These are phyloP conservation scores for Cyberlindnera mississippiensis DNA, from an alignment of 805 yeast genomes.

Conservation along the genomic window DNA sequence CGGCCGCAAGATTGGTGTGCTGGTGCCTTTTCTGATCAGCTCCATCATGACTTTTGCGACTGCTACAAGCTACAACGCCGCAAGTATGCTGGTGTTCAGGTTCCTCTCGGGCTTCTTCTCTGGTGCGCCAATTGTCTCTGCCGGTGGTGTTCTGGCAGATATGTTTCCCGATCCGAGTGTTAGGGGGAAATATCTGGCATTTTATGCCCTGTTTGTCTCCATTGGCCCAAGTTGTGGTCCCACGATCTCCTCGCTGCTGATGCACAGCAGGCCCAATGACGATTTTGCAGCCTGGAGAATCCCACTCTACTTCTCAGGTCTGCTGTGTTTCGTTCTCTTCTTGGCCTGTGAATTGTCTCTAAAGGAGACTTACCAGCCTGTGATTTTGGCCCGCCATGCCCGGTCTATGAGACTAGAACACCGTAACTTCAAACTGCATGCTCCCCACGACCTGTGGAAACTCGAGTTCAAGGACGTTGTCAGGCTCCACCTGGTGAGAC, in stretches of 20 bases:
- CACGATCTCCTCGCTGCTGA: slow-evolving; percentile 44
- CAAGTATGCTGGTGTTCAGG: slow-evolving; percentile 48
- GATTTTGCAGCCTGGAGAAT: slow-evolving; percentile 52
- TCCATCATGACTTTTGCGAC: slow-evolving; percentile 44
- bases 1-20: slow-evolving; percentile 41
- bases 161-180: slow-evolving; percentile 39
- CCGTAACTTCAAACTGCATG: slow-evolving; percentile 14
- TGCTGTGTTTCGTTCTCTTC: slow-evolving; percentile 34
- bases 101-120: slow-evolving; percentile 59
- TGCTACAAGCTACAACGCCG: slow-evolving; percentile 47
- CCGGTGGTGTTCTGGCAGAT: slow-evolving; percentile 55
- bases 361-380: slow-evolving; percentile 18
- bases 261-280: slow-evolving; percentile 32
- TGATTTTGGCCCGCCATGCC: slow-evolving; percentile 13
- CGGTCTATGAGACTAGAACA: slow-evolving; percentile 11
- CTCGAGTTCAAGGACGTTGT: slow-evolving; percentile 15
- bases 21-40: slow-evolving; percentile 38
- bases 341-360: slow-evolving; percentile 34
- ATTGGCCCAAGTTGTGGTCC: slow-evolving; percentile 44
- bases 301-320: slow-evolving; percentile 49
- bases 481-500: slow-evolving; percentile 15
- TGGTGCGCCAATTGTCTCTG: slow-evolving; percentile 55
- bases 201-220: slow-evolving; percentile 45
- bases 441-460: slow-evolving; percentile 19
- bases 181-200: slow-evolving; percentile 52